These are phyloP conservation scores for Tanacetum coccineum DNA, from an alignment of 129 eudicot species.

Conservation along the genomic window DNA sequence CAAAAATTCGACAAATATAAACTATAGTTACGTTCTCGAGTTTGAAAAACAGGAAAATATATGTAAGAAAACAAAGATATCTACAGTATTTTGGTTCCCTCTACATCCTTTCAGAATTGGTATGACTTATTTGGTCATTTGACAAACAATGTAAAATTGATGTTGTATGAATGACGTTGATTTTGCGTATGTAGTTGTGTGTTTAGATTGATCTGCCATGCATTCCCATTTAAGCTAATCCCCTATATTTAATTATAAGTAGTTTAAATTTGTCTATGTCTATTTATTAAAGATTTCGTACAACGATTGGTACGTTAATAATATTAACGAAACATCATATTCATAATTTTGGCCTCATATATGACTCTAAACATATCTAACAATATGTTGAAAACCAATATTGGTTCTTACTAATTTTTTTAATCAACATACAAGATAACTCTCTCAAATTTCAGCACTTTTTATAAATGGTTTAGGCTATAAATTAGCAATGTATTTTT, in stretches of 20 bases:
- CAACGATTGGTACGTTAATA: not conserved
- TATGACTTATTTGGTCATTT: not conserved
- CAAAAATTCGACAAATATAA: no score
- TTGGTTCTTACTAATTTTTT: no score
- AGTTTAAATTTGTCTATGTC: not conserved
- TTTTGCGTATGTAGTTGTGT: not conserved
- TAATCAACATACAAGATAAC: no score
- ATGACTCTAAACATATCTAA: not conserved
- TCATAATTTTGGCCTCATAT: constrained; percentile 17
- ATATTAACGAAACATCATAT: not conserved
- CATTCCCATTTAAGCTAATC: not conserved
- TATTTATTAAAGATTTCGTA: not conserved
- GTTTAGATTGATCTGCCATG: not conserved
- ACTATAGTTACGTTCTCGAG: no score
- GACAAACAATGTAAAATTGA: not conserved
- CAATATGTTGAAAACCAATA: no score
- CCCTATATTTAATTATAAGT: not conserved
- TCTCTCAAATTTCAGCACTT: no score
- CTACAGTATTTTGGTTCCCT: no score
- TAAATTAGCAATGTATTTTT: no score
- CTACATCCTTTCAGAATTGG: no score
- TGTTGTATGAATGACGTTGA: not conserved
- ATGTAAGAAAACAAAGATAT: no score
- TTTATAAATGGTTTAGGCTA: no score
- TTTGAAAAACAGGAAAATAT: no score